phyloP scores from a whole-genome alignment of 2,329 filamentous ascomycete species.

The Phyllosticta ampelicida region DNA sequence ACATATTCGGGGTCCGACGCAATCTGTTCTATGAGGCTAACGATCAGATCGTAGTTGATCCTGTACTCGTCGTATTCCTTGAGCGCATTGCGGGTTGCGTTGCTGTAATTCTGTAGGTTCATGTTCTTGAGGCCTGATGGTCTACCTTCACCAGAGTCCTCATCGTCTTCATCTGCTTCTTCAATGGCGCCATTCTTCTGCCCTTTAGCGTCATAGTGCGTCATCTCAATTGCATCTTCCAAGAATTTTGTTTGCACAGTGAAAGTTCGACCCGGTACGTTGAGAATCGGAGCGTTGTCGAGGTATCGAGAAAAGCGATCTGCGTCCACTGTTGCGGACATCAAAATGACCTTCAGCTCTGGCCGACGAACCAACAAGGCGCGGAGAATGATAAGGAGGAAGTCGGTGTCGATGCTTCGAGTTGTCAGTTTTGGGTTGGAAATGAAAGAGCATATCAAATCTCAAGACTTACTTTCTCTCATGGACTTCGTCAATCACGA shows the following conservation, averaged over 20 bases:
- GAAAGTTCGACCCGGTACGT: constrained; percentile 86
- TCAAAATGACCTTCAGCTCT: constrained; percentile 84
- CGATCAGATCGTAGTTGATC: constrained; percentile 79
- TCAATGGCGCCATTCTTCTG: constrained; percentile 25
- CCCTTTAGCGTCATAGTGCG: constrained; percentile 49
- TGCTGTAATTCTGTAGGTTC: constrained; percentile 61
- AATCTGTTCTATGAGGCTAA: constrained; percentile 67
- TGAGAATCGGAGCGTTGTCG: constrained; percentile 72
- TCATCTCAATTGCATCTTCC: constrained; percentile 85
- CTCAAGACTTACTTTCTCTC: constrained; percentile 49
- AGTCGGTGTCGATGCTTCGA: constrained; percentile 79
- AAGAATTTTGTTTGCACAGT: constrained; percentile 80
- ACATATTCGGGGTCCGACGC: constrained; percentile 55
- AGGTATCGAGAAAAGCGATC: constrained; percentile 85
- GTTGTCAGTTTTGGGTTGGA: constrained; percentile 11
- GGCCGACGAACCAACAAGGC: constrained; percentile 65
- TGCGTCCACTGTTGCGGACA: constrained; percentile 95
- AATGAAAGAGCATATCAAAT: background rate
- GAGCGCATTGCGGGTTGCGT: constrained; percentile 63
- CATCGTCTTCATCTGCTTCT: constrained; percentile 33
- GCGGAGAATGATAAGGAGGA: constrained; percentile 82
- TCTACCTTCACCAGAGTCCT: constrained; percentile 37
- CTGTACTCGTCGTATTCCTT: constrained; percentile 78
- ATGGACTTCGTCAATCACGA: constrained; percentile 96
- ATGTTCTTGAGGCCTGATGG: constrained; percentile 42